Percentiles rank a stretch among this genome's conserved stretches.
These are phyloP conservation scores for Sporormia fimetaria DNA, from an alignment of 495 filamentous ascomycete genomes.

Conservation along the genomic window DNA sequence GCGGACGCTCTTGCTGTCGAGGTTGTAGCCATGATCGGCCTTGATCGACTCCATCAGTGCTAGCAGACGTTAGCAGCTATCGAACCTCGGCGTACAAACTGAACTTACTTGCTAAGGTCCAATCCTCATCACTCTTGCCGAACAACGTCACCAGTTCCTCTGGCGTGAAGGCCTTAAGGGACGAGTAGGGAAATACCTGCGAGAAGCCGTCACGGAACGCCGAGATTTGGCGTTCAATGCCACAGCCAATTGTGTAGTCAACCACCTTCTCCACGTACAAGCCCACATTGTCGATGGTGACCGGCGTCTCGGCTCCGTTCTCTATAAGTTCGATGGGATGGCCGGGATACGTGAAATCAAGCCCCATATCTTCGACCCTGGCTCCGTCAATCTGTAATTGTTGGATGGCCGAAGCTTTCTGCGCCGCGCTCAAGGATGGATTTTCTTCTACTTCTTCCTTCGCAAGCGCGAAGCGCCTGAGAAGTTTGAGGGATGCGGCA, in stretches of 20 bases:
- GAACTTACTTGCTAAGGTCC: slow-evolving; percentile 86
- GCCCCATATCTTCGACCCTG: slow-evolving; percentile 69
- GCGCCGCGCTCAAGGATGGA: slow-evolving; percentile 45
- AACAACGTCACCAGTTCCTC: slow-evolving; percentile 96
- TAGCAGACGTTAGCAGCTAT: slow-evolving; percentile 29
- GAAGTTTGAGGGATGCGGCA: slow-evolving; percentile 70
- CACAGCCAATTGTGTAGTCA: slow-evolving; percentile 77
- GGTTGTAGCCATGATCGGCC: slow-evolving; percentile 98
- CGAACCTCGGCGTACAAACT: neutral
- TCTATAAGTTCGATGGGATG: slow-evolving; percentile 83
- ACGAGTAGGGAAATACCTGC: slow-evolving; percentile 89
- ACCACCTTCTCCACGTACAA: slow-evolving; percentile 81
- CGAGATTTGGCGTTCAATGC: slow-evolving; percentile 80
- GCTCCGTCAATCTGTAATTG: slow-evolving; percentile 61
- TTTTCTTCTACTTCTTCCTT: slow-evolving; percentile 74
- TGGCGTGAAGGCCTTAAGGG: slow-evolving; percentile 88
- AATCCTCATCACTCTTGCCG: slow-evolving; percentile 89
- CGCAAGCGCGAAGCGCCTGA: slow-evolving; percentile 75
- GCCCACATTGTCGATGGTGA: slow-evolving; percentile 85
- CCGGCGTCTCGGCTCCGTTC: slow-evolving; percentile 55
- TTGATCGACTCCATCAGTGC: slow-evolving; percentile 97
- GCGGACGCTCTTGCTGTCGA: slow-evolving; percentile 94
- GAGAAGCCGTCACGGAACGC: slow-evolving; percentile 89
- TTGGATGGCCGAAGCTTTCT: slow-evolving; percentile 58
- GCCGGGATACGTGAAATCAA: slow-evolving; percentile 92